Evolutionary conservation across 768 basidiomycete species (phyloP).

Genomic region (Tricholoma saponaceum): DNA sequence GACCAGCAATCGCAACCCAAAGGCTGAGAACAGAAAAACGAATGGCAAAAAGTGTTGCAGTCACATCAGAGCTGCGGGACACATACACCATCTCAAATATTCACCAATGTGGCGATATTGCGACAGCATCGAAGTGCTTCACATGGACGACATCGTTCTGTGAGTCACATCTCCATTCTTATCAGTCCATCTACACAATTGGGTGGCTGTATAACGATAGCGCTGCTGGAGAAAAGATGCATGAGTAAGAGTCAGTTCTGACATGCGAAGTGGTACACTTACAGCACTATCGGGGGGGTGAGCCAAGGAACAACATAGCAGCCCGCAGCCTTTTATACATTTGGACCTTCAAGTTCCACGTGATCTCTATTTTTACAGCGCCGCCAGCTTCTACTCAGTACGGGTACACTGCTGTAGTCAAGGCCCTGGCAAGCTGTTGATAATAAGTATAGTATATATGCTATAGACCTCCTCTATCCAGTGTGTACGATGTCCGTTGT

Average conservation of each 20-base stretch:
- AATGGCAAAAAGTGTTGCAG: neutral
- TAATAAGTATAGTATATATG: neutral
- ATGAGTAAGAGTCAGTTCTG: neutral
- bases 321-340: neutral
- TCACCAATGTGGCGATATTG: neutral
- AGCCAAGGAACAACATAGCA: neutral
- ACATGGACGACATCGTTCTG: neutral
- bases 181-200: neutral
- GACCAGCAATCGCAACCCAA: neutral
- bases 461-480: neutral
- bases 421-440: too few species aligned
- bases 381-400: too few species aligned
- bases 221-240: neutral
- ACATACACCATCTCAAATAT: neutral
- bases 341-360: neutral
- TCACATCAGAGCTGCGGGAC: neutral
- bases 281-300: neutral
- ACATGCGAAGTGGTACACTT: neutral
- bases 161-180: neutral
- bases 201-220: neutral
- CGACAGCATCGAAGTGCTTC: neutral
- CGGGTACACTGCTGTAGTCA: too few species aligned
- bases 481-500: neutral
- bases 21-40: neutral
- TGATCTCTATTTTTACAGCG: neutral